Evolutionary conservation across 1,284 basidiomycete species (phyloP), one percentile per base, ranked within the genome.

Genomic region (Tylopilus sp.): DNA sequence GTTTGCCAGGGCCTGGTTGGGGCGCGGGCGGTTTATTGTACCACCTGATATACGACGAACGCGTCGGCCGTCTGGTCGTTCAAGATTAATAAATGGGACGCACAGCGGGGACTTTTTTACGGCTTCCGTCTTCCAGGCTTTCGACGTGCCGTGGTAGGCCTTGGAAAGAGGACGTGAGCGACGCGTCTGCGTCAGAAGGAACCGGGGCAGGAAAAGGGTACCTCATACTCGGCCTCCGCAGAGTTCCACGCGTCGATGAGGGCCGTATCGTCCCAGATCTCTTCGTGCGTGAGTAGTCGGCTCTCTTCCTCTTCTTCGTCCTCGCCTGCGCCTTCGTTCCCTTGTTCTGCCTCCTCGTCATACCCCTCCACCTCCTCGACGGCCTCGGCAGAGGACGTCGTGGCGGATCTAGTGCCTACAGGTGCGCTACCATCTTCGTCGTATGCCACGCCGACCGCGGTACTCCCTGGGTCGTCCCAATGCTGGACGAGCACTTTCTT

Each of bases 181-280:
- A 51, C 1, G n/a, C 11, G 36, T 19, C 19, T 7, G 31, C 12
- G 18, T 8, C 9, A 12, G 34, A 19, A 6, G 16, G 9, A 9
- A 31, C 31, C 30, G 25, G 43, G 15, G 2, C 15, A 13, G 25
- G n/a, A n/a, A 37, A 26, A 33, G 7, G 7, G 2, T 54, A 81
- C 82, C 70, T 85, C 76, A 55, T 89, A 90, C 61, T 90, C 88
- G 49, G 86, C 85, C 54, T 75, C 79, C 16, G 87, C 88, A 51
- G 87, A 82, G 62, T 89, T 77, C 88, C 88, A 90, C 19, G 87
- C 88, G 46, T 84, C 75, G 37, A 90, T 78, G 49, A 91, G 75
- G 4, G 84, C 86, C 35, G 85, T 84, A 61, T 91, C 87, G 56
- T 91, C 88, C 87, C 87, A 90, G 34, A 89, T 81, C 59, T 90